These are phyloP conservation scores for Rhododendron ferrugineum DNA, from an alignment of 148 eudicot species.

Conservation along the genomic window DNA sequence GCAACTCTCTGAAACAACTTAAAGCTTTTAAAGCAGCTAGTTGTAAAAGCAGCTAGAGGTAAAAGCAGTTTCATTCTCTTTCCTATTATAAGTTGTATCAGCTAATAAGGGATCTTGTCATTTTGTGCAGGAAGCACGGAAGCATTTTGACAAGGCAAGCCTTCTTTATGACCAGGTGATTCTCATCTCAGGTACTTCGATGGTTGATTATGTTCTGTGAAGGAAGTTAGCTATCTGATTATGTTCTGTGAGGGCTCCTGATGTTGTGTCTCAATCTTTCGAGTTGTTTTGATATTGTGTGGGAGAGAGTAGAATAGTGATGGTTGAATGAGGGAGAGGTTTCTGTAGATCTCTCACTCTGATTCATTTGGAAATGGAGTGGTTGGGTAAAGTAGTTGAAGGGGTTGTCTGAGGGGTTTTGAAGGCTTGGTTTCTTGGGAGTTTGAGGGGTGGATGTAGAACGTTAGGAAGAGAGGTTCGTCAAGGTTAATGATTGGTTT, in stretches of 20 bases:
- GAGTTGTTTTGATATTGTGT: background rate
- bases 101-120: conserved; percentile 17
- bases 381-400: background rate
- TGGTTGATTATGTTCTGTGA: background rate
- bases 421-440: background rate
- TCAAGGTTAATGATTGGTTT: background rate
- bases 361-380: background rate
- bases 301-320: background rate
- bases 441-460: background rate
- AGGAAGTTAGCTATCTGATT: background rate
- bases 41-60: background rate
- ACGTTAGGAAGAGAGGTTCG: background rate
- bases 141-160: conserved; percentile 95
- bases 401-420: background rate
- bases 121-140: conserved; percentile 85
- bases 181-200: conserved; percentile 12
- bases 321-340: background rate
- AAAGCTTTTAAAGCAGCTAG: background rate
- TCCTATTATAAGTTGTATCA: background rate
- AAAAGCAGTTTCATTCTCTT: background rate
- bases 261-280: background rate
- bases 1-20: background rate
- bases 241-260: background rate
- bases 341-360: background rate
- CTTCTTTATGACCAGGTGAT: conserved; percentile 88